Evolutionary conservation across 768 basidiomycete species (phyloP), one percentile per base, ranked within the genome.

Genomic region (Boletus rubropictus): DNA sequence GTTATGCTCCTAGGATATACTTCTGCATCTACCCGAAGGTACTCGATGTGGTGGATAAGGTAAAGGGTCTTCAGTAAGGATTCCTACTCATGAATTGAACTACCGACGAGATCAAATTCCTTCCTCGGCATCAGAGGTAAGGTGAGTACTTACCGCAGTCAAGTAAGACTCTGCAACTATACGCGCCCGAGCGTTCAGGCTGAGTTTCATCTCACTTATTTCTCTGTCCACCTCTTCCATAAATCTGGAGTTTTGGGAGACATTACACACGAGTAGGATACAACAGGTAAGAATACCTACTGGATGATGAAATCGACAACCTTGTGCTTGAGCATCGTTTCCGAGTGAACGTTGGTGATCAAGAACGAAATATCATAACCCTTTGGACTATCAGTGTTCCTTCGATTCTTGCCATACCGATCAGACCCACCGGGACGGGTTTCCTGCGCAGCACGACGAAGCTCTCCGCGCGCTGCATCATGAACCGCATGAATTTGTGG

Each of bases 181-280:
- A 66, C 96, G 89, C 1, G 95, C 93, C 46, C 96, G 80, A 17
- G 93, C 92, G 61, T 98, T 99, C 52, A 98, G 75, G 59, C 86
- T 91, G 12, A 99, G 81, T 65, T 98, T 98, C 90, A 97, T 98
- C 69, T 98, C 96, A 50, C 92, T 96, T 62, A 99, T 97, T 70
- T 99, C 96, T 69, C 89, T 93, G 69, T 99, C 96, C 1, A 99
- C 96, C 59, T 98, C 96, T 62, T 97, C 93, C 94, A 97, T 97
- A 65, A 97, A 93, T 63, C 89, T 93, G 53, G 12, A 32, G 32
- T 25, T 32, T 35, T 32, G 58, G 3, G 15, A 22, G 14, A 15
- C 8, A 31, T 22, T 41, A 44, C 40, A 31, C 3, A 11, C 18
- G 24, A 3, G 24, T 18, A 33, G 5, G 29, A 34, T 14, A 41